Conservation (phyloP, 768 basidiomycete genomes). For the Gymnopilus dilepis region DNA sequence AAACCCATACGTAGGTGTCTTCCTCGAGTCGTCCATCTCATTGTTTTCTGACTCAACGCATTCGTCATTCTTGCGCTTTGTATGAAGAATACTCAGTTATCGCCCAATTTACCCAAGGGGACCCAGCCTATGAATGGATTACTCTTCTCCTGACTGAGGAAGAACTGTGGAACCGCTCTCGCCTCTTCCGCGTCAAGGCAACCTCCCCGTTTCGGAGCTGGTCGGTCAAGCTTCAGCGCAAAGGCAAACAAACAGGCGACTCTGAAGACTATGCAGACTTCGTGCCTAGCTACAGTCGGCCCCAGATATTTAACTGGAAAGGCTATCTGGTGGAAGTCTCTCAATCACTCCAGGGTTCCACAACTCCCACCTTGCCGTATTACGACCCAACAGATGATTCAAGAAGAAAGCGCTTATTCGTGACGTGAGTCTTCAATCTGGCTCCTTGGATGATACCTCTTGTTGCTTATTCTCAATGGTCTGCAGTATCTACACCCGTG, state of each 20-base stretch:
- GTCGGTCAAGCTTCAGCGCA: constrained; percentile 39
- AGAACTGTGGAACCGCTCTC: constrained; percentile 45
- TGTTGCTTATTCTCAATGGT: background rate
- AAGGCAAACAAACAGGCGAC: constrained; percentile 1
- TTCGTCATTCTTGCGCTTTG: background rate
- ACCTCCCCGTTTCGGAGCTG: constrained; percentile 46
- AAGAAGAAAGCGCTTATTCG: constrained; percentile 16
- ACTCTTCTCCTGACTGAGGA: constrained; percentile 45
- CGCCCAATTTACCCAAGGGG: constrained; percentile 43
- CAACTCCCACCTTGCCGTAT: no score
- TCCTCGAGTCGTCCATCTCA: background rate
- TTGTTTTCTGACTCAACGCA: background rate
- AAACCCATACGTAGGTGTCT: constrained; percentile 32
- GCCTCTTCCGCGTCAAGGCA: constrained; percentile 47
- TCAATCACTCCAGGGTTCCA: constrained; percentile 17
- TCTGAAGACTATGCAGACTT: constrained; percentile 42
- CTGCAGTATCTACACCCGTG: constrained; percentile 47
- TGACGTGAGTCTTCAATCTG: constrained; percentile 38
- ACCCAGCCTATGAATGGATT: constrained; percentile 51
- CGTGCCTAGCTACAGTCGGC: constrained; percentile 44
- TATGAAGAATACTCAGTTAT: constrained; percentile 45
- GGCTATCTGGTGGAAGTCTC: constrained; percentile 49
- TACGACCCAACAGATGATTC: background rate
- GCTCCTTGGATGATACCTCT: background rate
- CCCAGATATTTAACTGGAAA: constrained; percentile 50